phyloP scores from a whole-genome alignment of 306 rosid genomes.

The Lagenaria siceraria region DNA sequence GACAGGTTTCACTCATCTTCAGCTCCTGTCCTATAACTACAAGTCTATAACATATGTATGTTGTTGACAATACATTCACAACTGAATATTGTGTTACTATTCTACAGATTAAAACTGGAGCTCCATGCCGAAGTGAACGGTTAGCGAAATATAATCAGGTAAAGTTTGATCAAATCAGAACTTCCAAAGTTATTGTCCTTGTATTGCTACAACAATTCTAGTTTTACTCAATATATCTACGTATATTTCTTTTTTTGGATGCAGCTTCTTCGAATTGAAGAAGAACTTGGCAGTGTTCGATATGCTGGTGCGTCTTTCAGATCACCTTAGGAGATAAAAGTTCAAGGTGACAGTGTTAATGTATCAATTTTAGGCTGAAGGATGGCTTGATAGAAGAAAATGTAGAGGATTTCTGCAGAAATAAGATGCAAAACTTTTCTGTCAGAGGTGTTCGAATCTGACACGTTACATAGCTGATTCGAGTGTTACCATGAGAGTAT shows the following conservation, averaged over 20 bases:
- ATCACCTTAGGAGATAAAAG: conserved; percentile 37
- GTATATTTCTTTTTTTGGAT: conserved; percentile 4
- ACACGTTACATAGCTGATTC: neutral
- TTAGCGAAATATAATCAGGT: conserved; percentile 99
- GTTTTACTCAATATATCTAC: neutral
- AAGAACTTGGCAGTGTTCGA: conserved; percentile 82
- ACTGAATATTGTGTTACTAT: conserved; percentile 15
- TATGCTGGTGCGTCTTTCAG: conserved; percentile 94
- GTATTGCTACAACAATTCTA: neutral
- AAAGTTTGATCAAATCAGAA: neutral
- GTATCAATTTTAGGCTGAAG: neutral
- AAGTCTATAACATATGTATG: neutral
- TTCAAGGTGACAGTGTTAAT: neutral
- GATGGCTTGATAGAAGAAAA: neutral
- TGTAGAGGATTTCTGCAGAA: neutral
- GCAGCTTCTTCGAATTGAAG: conserved; percentile 97
- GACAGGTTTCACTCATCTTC: conserved; percentile 52
- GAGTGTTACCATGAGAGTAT: neutral
- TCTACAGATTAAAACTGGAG: conserved; percentile 83
- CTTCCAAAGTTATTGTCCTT: neutral
- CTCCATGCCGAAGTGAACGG: conserved; percentile 99
- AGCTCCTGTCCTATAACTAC: neutral
- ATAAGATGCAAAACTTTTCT: neutral
- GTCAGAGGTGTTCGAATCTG: neutral
- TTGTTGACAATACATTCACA: conserved; percentile 15